These are phyloP conservation scores for Globisporangium solare DNA, from an alignment of 352 stramenopile species.

Conservation along the genomic window DNA sequence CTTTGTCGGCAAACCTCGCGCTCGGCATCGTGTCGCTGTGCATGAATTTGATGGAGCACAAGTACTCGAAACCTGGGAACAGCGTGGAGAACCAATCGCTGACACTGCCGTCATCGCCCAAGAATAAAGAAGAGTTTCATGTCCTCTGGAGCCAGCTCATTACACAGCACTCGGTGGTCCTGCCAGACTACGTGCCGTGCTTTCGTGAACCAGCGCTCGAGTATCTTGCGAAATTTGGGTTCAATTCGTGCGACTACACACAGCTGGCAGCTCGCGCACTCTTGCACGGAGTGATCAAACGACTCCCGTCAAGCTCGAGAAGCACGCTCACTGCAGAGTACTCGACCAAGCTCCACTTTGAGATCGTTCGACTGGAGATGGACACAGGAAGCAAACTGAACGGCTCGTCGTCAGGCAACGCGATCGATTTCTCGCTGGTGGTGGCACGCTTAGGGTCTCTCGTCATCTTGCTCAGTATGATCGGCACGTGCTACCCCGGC, in stretches of 20 bases:
- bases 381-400: conserved; percentile 44
- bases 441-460: conserved; percentile 63
- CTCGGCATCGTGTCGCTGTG: conserved; percentile 70
- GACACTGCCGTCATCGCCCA: conserved; percentile 28
- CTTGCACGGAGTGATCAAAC: conserved; percentile 74
- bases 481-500: conserved; percentile 80
- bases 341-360: conserved; percentile 72
- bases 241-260: conserved; percentile 72
- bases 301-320: conserved; percentile 36
- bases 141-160: conserved; percentile 85
- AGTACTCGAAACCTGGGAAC: conserved; percentile 32
- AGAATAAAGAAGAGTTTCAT: conserved; percentile 82
- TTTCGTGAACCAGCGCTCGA: conserved; percentile 75
- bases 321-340: conserved; percentile 65
- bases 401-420: conserved; percentile 14
- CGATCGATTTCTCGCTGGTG: conserved; percentile 31
- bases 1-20: conserved; percentile 57
- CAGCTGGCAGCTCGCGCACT: conserved; percentile 67
- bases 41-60: conserved; percentile 83
- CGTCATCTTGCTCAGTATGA: conserved; percentile 79
- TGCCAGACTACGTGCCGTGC: conserved; percentile 63
- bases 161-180: conserved; percentile 76
- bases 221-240: conserved; percentile 66
- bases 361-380: conserved; percentile 69
- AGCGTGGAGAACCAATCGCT: conserved; percentile 1